Evolutionary conservation across 371 early-diverging fungal genomes (phyloP).

Genomic region (Lichtheimia ramosa): DNA sequence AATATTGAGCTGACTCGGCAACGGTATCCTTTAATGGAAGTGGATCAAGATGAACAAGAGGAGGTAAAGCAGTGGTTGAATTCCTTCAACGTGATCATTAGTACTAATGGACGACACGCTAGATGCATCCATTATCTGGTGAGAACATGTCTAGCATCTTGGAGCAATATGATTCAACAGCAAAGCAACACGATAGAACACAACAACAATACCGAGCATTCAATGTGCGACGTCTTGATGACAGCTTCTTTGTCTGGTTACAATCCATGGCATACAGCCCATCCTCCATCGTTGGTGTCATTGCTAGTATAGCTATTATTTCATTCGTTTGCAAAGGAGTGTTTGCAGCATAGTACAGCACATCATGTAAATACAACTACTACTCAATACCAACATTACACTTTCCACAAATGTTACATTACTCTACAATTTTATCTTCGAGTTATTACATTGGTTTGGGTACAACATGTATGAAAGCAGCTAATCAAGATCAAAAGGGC

Average conservation of each 20-base stretch:
- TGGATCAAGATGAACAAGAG: neutral
- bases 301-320: neutral
- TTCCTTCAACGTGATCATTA: neutral
- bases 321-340: neutral
- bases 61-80: neutral
- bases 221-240: conserved; percentile 3
- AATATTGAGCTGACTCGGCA: conserved; percentile 76
- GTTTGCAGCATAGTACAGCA: neutral
- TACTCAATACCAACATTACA: too few species aligned
- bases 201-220: conserved; percentile 9
- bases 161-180: neutral
- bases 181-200: neutral
- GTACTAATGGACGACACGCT: too few species aligned
- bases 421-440: too few species aligned
- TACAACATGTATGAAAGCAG: too few species aligned
- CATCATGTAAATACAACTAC: too few species aligned
- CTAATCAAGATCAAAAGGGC: too few species aligned
- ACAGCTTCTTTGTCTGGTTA: neutral
- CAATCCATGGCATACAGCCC: neutral
- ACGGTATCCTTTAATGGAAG: conserved; percentile 32
- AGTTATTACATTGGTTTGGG: too few species aligned
- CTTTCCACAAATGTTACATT: too few species aligned
- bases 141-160: neutral
- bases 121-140: neutral
- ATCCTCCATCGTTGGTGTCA: neutral